Percentiles rank a stretch among this genome's conserved stretches.
phyloP scores from a whole-genome alignment of 345 rosid species.

The Geranium rotundifolium region DNA sequence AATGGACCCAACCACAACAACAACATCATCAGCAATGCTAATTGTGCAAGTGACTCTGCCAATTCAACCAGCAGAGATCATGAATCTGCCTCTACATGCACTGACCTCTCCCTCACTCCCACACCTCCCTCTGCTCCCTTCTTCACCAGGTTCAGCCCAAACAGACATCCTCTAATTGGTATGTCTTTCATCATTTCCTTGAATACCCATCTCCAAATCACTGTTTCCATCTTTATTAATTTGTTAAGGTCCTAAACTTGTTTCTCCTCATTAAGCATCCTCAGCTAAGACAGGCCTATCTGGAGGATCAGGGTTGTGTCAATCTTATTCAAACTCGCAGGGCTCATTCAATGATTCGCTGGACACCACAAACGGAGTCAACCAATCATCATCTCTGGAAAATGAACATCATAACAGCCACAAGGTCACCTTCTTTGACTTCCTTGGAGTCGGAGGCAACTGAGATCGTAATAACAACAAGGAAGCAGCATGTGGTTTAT shows the following conservation, averaged over 20 bases:
- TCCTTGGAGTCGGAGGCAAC: conserved; percentile 53
- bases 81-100: conserved; percentile 48
- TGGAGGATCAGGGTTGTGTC: conserved; percentile 10
- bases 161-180: conserved; percentile 18
- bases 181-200: conserved; percentile 1
- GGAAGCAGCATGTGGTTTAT: not conserved
- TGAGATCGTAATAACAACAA: not conserved
- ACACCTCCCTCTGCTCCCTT: conserved; percentile 12
- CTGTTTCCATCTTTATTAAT: not conserved
- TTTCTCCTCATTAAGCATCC: not conserved
- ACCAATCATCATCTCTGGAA: conserved; percentile 11
- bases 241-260: not conserved
- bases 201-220: too few species aligned
- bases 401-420: conserved; percentile 14
- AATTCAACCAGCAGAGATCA: conserved; percentile 23
- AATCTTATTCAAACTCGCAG: conserved; percentile 51
- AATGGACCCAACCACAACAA: too few species aligned
- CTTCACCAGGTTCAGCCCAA: conserved; percentile 15
- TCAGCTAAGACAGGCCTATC: not conserved
- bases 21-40: conserved; percentile 13
- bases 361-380: conserved; percentile 18
- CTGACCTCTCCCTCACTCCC: conserved; percentile 48
- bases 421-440: conserved; percentile 40
- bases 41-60: conserved; percentile 28
- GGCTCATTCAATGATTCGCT: conserved; percentile 37